Evolutionary conservation across 257 asterid genomes (phyloP).

Genomic region (Solanum chiquidenum): DNA sequence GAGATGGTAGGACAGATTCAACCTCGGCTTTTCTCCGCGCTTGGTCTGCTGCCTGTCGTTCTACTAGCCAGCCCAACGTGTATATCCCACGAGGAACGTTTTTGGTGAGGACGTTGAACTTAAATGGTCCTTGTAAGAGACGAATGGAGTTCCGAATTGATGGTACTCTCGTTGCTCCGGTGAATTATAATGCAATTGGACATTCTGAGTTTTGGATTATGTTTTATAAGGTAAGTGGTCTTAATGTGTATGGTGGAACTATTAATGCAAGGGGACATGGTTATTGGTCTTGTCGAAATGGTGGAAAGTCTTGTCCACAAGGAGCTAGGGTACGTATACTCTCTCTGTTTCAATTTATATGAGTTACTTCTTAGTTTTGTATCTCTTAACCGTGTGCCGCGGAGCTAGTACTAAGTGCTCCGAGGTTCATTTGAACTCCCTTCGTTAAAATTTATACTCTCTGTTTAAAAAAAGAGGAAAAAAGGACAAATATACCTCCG

Average conservation of each 20-base stretch:
- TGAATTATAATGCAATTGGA: conserved; percentile 28
- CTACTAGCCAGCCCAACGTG: conserved; percentile 36
- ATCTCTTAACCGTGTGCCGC: no score
- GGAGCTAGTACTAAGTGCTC: no score
- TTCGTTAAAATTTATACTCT: not conserved
- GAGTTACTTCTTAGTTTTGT: not conserved
- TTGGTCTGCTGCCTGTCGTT: conserved; percentile 63
- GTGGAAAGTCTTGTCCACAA: conserved; percentile 28
- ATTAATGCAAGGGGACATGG: conserved; percentile 52
- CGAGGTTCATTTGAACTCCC: not conserved
- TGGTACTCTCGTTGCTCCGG: conserved; percentile 66
- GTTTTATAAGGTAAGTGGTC: conserved; percentile 47
- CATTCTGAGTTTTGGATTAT: conserved; percentile 50
- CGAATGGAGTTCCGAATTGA: conserved; percentile 34
- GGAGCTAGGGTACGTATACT: conserved; percentile 51
- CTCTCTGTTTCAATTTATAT: not conserved
- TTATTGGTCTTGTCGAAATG: conserved; percentile 48
- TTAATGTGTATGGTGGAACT: conserved; percentile 48
- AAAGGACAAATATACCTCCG: no score
- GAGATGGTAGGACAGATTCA: conserved; percentile 64
- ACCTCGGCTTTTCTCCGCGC: conserved; percentile 43
- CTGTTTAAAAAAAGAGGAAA: no score
- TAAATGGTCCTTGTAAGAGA: conserved; percentile 57
- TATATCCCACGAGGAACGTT: conserved; percentile 49
- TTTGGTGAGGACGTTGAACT: conserved; percentile 27